Evolutionary conservation across 2,329 filamentous ascomycete species (phyloP).

Genomic region (Fusarium multiceps): DNA sequence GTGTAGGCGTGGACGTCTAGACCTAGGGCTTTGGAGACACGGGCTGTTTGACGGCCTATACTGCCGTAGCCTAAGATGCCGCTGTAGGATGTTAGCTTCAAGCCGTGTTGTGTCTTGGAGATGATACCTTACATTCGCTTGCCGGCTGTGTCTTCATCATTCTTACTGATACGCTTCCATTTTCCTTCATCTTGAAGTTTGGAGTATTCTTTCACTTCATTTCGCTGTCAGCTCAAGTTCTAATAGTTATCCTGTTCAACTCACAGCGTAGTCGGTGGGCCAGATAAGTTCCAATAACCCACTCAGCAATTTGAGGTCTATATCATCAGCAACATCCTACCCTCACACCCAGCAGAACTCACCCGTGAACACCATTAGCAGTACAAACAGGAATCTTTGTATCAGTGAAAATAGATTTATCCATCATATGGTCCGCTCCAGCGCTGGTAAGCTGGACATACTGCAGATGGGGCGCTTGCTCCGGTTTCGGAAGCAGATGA

Average conservation of each 20-base stretch:
- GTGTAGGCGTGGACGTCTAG: constrained; percentile 82
- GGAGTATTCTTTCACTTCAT: constrained; percentile 58
- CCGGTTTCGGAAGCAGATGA: constrained; percentile 54
- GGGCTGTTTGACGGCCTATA: constrained; percentile 65
- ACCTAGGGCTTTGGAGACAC: constrained; percentile 72
- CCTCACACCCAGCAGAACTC: constrained; percentile 29
- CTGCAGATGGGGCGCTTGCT: constrained; percentile 60
- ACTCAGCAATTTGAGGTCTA: constrained; percentile 68
- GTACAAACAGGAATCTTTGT: constrained; percentile 64
- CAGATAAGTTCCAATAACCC: constrained; percentile 65
- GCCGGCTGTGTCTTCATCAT: constrained; percentile 50
- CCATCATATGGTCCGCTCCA: constrained; percentile 62
- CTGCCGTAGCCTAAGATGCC: constrained; percentile 66
- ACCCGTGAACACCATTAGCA: constrained; percentile 69
- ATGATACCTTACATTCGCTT: constrained; percentile 59
- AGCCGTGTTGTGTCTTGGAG: too few relatives aligned
- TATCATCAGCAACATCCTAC: too few relatives aligned
- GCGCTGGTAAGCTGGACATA: constrained; percentile 67
- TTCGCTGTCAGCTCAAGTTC: background rate
- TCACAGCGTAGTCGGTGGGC: constrained; percentile 60
- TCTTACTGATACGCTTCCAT: constrained; percentile 53
- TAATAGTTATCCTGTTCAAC: constrained; percentile 30
- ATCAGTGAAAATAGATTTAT: constrained; percentile 61
- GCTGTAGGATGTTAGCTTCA: constrained; percentile 42
- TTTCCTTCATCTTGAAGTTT: constrained; percentile 56